Evolutionary conservation across 2,329 filamentous ascomycete species (phyloP).

Genomic region (Colletotrichum sp.): DNA sequence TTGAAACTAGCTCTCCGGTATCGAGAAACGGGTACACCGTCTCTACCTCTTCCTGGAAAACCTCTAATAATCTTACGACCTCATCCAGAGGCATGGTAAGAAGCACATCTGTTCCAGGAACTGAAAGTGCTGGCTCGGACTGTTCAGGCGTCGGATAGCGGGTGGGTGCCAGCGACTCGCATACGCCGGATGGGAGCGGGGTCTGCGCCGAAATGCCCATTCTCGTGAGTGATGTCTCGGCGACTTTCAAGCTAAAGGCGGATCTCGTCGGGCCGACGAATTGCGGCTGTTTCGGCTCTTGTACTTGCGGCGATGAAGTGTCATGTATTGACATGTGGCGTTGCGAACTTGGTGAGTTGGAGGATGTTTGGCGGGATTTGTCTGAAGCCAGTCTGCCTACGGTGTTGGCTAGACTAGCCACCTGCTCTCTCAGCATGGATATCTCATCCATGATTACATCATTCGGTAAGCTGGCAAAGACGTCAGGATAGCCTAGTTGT

Average conservation of each 20-base stretch:
- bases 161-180: slow-evolving; percentile 29
- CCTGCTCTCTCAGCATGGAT: slow-evolving; percentile 32
- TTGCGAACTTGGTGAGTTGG: background rate
- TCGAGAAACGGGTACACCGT: slow-evolving; percentile 39
- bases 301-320: background rate
- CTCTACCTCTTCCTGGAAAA: slow-evolving; percentile 45
- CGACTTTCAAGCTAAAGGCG: slow-evolving; percentile 38
- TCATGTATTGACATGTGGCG: background rate
- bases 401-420: slow-evolving; percentile 29
- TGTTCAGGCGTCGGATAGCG: slow-evolving; percentile 1
- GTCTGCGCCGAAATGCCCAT: slow-evolving; percentile 34
- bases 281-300: slow-evolving; percentile 34
- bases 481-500: background rate
- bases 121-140: background rate
- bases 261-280: slow-evolving; percentile 41
- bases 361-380: background rate
- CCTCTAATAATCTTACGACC: slow-evolving; percentile 33
- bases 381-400: slow-evolving; percentile 31
- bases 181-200: slow-evolving; percentile 16
- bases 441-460: slow-evolving; percentile 31
- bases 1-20: slow-evolving; percentile 28
- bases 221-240: slow-evolving; percentile 36
- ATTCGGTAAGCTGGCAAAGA: background rate
- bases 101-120: background rate
- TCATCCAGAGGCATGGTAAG: slow-evolving; percentile 24